These are phyloP conservation scores for Mucor lusitanicus DNA, from an alignment of 371 early-diverging fungal species.

Conservation along the genomic window DNA sequence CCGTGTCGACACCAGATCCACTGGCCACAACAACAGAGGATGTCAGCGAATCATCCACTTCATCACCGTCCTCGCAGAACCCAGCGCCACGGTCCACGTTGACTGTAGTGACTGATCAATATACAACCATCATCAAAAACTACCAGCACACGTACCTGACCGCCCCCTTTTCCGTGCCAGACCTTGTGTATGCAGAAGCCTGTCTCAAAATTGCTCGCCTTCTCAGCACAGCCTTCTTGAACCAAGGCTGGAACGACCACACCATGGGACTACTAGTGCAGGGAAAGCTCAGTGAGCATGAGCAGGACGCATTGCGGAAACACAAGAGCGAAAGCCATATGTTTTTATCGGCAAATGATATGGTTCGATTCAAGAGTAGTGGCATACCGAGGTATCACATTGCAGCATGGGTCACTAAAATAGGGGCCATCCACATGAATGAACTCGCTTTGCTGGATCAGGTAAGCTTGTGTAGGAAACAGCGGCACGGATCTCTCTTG, in stretches of 20 bases:
- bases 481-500: no score
- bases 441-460: slow-evolving; percentile 61
- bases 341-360: background rate
- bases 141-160: slow-evolving; percentile 48
- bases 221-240: slow-evolving; percentile 32
- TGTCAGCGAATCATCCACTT: background rate
- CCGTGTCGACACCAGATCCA: background rate
- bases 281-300: background rate
- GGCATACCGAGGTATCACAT: slow-evolving; percentile 51
- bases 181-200: slow-evolving; percentile 46
- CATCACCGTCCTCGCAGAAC: background rate
- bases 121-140: slow-evolving; percentile 38
- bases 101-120: slow-evolving; percentile 31
- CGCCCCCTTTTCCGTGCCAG: slow-evolving; percentile 6
- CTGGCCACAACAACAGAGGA: background rate
- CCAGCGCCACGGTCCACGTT: slow-evolving; percentile 3
- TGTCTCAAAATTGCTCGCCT: slow-evolving; percentile 47
- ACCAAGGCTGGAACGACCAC: slow-evolving; percentile 35
- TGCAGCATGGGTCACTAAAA: slow-evolving; percentile 61
- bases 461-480: slow-evolving; percentile 19
- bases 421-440: slow-evolving; percentile 52
- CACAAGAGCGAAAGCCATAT: background rate
- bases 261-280: slow-evolving; percentile 11
- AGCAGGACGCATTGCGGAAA: background rate
- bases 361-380: slow-evolving; percentile 5